Evolutionary conservation across 495 filamentous ascomycete species (phyloP).

Genomic region (Stereocaulon alpinum): DNA sequence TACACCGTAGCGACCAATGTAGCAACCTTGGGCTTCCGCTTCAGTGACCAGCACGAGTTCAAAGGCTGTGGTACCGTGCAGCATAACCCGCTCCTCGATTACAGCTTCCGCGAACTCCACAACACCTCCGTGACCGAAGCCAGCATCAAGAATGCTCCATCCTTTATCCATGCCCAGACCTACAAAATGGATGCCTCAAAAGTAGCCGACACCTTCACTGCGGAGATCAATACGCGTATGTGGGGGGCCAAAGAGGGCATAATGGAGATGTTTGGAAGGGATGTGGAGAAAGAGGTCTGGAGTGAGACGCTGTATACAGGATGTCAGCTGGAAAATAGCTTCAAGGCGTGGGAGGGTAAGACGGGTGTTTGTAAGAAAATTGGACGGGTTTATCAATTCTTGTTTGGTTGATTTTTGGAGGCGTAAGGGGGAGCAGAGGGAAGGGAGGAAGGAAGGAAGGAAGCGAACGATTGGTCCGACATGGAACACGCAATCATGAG

Average conservation of each 20-base stretch:
- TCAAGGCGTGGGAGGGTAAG: slow-evolving; percentile 12
- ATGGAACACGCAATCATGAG: too few species aligned
- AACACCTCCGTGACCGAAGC: not conserved
- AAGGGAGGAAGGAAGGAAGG: too few species aligned
- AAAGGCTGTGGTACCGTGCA: slow-evolving; percentile 37
- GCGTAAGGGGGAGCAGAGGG: too few species aligned
- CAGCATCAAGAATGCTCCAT: not conserved
- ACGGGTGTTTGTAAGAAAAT: slow-evolving; percentile 12
- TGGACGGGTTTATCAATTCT: slow-evolving; percentile 13
- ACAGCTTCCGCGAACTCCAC: slow-evolving; percentile 4
- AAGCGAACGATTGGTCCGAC: too few species aligned
- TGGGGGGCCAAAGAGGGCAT: slow-evolving; percentile 36
- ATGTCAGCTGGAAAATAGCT: slow-evolving; percentile 16
- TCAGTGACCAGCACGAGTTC: slow-evolving; percentile 22
- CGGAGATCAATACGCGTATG: slow-evolving; percentile 27
- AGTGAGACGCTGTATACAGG: slow-evolving; percentile 22
- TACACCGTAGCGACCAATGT: slow-evolving; percentile 41
- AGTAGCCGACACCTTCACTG: slow-evolving; percentile 14
- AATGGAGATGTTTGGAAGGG: slow-evolving; percentile 27
- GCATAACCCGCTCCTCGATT: slow-evolving; percentile 38
- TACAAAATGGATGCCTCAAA: slow-evolving; percentile 28
- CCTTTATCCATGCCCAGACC: slow-evolving; percentile 31
- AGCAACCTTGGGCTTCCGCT: slow-evolving; percentile 32
- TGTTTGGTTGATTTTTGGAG: not conserved
- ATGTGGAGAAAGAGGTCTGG: slow-evolving; percentile 32